A percentile compares a stretch with the other conserved stretches of the same genome.
phyloP scores from a whole-genome alignment of 345 rosid genomes.

The Cardamine occulta region DNA sequence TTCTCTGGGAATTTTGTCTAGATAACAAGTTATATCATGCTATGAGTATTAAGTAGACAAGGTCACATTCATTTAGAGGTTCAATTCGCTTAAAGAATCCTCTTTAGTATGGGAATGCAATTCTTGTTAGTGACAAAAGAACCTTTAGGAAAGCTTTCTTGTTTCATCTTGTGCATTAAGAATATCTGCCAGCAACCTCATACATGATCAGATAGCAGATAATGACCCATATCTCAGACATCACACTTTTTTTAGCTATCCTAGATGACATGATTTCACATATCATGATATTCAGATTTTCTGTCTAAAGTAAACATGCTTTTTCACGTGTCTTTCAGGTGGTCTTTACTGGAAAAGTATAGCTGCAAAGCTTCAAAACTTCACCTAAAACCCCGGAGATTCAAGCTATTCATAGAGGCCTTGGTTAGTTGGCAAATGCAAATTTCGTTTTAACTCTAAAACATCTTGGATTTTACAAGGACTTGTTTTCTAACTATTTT shows the following conservation, averaged over 20 bases:
- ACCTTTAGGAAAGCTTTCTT: not conserved
- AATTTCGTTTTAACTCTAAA: conserved; percentile 19
- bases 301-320: conserved; percentile 4
- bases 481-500: conserved; percentile 33
- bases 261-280: not conserved
- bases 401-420: conserved; percentile 91
- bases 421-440: conserved; percentile 68
- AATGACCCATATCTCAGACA: not conserved
- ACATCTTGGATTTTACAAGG: conserved; percentile 29
- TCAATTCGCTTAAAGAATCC: not conserved
- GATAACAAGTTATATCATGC: conserved; percentile 20
- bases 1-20: conserved; percentile 9
- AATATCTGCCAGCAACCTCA: not conserved
- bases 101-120: not conserved
- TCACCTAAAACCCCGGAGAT: conserved; percentile 94
- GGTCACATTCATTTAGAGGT: not conserved
- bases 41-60: conserved; percentile 9
- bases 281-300: not conserved
- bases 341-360: conserved; percentile 97
- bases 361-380: conserved; percentile 99
- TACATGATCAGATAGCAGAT: conserved; percentile 25
- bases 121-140: conserved; percentile 14
- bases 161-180: conserved; percentile 19
- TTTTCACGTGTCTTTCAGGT: conserved; percentile 60
- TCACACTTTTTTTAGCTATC: not conserved